phyloP scores from a whole-genome alignment of 306 rosid species.

The Benincasa hispida region DNA sequence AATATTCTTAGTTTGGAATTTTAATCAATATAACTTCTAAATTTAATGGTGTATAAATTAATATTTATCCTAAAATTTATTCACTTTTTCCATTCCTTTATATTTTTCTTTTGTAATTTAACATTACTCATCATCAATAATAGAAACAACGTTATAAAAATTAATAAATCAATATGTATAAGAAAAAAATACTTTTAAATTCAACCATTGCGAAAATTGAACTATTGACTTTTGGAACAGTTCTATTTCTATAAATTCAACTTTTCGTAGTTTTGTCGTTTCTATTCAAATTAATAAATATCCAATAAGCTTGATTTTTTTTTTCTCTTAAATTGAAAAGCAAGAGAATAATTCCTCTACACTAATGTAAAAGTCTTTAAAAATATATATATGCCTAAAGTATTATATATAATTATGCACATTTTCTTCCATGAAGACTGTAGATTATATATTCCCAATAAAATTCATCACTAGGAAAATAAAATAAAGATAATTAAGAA shows the following conservation, averaged over 20 bases:
- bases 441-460: not conserved
- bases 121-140: too few relatives aligned
- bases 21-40: too few relatives aligned
- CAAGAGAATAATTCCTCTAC: not conserved
- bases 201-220: too few relatives aligned
- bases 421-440: not conserved
- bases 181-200: too few relatives aligned
- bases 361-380: not conserved
- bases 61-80: too few relatives aligned
- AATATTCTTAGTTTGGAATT: too few relatives aligned
- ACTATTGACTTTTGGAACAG: too few relatives aligned
- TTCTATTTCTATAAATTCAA: not conserved
- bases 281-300: not conserved
- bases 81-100: too few relatives aligned
- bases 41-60: too few relatives aligned
- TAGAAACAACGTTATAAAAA: too few relatives aligned
- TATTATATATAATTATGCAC: not conserved
- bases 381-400: not conserved
- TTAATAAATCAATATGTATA: too few relatives aligned
- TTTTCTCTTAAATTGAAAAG: not conserved
- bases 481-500: slow-evolving; percentile 1
- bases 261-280: not conserved
- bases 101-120: too few relatives aligned
- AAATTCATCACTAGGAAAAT: not conserved
- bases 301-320: not conserved